Conservation (phyloP, 2,329 filamentous ascomycete genomes). For the Cladophialophora bantiana region DNA sequence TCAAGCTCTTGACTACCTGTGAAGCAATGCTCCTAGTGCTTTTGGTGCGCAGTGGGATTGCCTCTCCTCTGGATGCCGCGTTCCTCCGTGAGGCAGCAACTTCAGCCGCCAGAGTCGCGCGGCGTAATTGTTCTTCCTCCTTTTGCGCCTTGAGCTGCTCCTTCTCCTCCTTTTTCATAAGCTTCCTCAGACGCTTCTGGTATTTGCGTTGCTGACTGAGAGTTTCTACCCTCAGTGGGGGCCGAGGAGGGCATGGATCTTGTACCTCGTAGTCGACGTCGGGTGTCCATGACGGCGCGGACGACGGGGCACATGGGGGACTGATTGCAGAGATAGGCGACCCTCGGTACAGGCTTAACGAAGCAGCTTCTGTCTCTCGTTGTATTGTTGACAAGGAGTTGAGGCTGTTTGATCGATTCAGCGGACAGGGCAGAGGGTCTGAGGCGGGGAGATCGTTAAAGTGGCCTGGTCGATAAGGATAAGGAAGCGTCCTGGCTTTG, state of each 20-base stretch:
- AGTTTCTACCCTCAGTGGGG: slow-evolving; percentile 25
- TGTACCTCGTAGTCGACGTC: slow-evolving; percentile 27
- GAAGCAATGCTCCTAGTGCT: slow-evolving; percentile 34
- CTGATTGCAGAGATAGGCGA: slow-evolving; percentile 36
- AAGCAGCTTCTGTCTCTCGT: slow-evolving; percentile 32
- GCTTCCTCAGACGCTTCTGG: slow-evolving; percentile 32
- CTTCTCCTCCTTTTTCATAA: slow-evolving; percentile 32
- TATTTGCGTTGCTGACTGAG: slow-evolving; percentile 35
- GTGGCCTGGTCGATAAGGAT: slow-evolving; percentile 30
- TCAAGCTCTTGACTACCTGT: slow-evolving; percentile 35
- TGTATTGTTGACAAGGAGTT: slow-evolving; percentile 36
- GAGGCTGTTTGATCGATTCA: slow-evolving; percentile 32
- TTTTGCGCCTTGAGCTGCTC: slow-evolving; percentile 28
- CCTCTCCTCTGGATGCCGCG: slow-evolving; percentile 22
- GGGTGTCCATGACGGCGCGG: slow-evolving; percentile 15
- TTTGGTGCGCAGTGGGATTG: slow-evolving; percentile 23
- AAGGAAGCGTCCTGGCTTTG: slow-evolving; percentile 29
- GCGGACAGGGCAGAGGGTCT: slow-evolving; percentile 25
- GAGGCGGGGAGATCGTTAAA: slow-evolving; percentile 25
- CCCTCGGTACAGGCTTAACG: slow-evolving; percentile 31
- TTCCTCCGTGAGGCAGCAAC: slow-evolving; percentile 24
- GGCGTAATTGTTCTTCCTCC: slow-evolving; percentile 28
- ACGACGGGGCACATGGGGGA: slow-evolving; percentile 13
- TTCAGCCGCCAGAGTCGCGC: slow-evolving; percentile 25
- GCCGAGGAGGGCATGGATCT: slow-evolving; percentile 27